A percentile compares a stretch with the other conserved stretches of the same genome.
phyloP scores from a whole-genome alignment of 2,329 filamentous ascomycete species.

The Emergomyces africanus region DNA sequence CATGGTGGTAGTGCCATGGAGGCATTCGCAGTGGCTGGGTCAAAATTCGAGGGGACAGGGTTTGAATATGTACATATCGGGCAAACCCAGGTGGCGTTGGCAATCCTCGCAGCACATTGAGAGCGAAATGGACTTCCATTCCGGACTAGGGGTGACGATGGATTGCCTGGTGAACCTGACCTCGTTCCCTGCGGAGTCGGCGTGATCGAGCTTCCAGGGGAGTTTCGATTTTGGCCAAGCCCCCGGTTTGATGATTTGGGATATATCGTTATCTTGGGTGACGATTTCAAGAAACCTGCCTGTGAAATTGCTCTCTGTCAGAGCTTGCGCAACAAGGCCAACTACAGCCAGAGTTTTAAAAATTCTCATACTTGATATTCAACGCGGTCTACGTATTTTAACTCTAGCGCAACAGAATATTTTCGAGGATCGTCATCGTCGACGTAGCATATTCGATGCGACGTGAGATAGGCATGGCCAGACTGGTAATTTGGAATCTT shows the following conservation, averaged over 20 bases:
- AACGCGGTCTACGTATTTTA: constrained; percentile 81
- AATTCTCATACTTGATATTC: constrained; percentile 62
- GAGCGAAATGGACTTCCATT: constrained; percentile 20
- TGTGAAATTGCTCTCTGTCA: constrained; percentile 23
- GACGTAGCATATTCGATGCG: constrained; percentile 90
- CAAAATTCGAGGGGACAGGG: constrained; percentile 84
- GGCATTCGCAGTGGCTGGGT: constrained; percentile 64
- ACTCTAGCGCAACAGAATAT: constrained; percentile 69
- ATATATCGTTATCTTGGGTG: constrained; percentile 78
- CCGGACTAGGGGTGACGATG: constrained; percentile 21
- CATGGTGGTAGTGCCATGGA: constrained; percentile 77
- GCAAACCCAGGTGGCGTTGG: constrained; percentile 78
- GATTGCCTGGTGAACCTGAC: constrained; percentile 20
- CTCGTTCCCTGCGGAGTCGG: background rate
- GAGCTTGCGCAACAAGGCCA: background rate
- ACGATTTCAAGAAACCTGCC: constrained; percentile 91
- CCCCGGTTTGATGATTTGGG: constrained; percentile 47
- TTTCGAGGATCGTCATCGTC: constrained; percentile 76
- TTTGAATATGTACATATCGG: constrained; percentile 94
- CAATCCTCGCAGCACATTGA: constrained; percentile 25
- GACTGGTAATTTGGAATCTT: constrained; percentile 92
- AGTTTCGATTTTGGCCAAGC: constrained; percentile 21
- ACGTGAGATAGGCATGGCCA: constrained; percentile 92
- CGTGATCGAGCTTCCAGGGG: background rate
- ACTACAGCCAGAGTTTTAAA: background rate